A percentile compares a stretch with the other conserved stretches of the same genome.
Conservation (phyloP, 2,329 filamentous ascomycete species). For the Alternaria alternata region DNA sequence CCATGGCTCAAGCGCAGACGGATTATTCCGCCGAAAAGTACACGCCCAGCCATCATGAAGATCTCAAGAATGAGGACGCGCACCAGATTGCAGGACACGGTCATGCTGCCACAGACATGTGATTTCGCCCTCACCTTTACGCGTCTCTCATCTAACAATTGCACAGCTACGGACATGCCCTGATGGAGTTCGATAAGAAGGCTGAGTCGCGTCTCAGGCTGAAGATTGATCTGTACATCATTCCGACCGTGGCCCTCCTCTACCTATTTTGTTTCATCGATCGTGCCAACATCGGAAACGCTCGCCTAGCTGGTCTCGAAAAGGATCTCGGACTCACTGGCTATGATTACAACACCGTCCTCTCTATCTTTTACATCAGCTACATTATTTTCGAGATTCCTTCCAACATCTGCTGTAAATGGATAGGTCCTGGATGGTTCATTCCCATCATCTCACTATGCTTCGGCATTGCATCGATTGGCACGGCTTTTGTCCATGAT, state of each 20-base stretch:
- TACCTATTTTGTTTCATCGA: slow-evolving; percentile 80
- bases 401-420: slow-evolving; percentile 73
- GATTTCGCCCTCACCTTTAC: slow-evolving; percentile 1
- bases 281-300: slow-evolving; percentile 78
- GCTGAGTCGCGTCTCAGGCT: slow-evolving; percentile 66
- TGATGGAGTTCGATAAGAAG: slow-evolving; percentile 59
- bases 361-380: slow-evolving; percentile 75
- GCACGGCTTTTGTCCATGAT: slow-evolving; percentile 70
- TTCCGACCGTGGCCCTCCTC: slow-evolving; percentile 71
- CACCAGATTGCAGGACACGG: slow-evolving; percentile 39
- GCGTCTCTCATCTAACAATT: slow-evolving; percentile 10
- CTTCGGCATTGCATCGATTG: slow-evolving; percentile 70
- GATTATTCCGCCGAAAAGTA: slow-evolving; percentile 25
- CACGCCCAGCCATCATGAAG: slow-evolving; percentile 35
- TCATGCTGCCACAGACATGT: slow-evolving; percentile 45
- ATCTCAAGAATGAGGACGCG: slow-evolving; percentile 36
- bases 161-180: slow-evolving; percentile 43
- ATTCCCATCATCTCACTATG: slow-evolving; percentile 68
- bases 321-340: slow-evolving; percentile 66
- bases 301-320: slow-evolving; percentile 70
- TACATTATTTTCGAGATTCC: slow-evolving; percentile 71
- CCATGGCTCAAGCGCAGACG: slow-evolving; percentile 18
- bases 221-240: slow-evolving; percentile 72
- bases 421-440: slow-evolving; percentile 75
- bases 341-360: slow-evolving; percentile 73